phyloP scores from a whole-genome alignment of 208 protist species.

The Trypanosoma mega region DNA sequence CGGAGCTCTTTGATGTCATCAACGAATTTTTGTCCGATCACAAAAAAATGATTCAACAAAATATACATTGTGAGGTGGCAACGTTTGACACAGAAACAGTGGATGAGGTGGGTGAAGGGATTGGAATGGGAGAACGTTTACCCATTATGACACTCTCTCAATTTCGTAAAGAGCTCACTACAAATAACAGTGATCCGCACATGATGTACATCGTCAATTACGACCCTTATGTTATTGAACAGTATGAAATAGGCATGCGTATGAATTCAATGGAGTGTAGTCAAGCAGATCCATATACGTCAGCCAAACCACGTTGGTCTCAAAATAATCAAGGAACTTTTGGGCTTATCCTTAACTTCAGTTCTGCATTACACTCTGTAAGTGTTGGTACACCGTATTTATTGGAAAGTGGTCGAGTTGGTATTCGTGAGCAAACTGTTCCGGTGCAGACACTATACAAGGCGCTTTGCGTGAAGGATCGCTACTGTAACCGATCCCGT shows the following conservation, averaged over 20 bases:
- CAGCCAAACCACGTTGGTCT: slow-evolving; percentile 35
- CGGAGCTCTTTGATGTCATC: slow-evolving; percentile 79
- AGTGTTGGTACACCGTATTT: slow-evolving; percentile 64
- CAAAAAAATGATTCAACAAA: slow-evolving; percentile 45
- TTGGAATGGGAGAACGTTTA: slow-evolving; percentile 63
- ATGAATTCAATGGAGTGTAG: slow-evolving; percentile 74
- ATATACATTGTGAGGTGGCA: slow-evolving; percentile 80
- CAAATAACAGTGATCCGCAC: slow-evolving; percentile 44
- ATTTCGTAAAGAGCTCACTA: slow-evolving; percentile 82
- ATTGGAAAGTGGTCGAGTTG: slow-evolving; percentile 43
- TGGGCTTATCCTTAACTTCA: slow-evolving; percentile 76
- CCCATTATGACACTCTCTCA: slow-evolving; percentile 68
- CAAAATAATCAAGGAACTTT: slow-evolving; percentile 58
- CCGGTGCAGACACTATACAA: slow-evolving; percentile 82
- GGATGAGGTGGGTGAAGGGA: slow-evolving; percentile 34
- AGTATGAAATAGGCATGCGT: slow-evolving; percentile 69
- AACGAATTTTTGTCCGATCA: slow-evolving; percentile 73
- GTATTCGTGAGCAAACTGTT: slow-evolving; percentile 70
- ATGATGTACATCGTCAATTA: slow-evolving; percentile 87
- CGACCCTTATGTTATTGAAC: slow-evolving; percentile 86
- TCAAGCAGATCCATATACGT: slow-evolving; percentile 53
- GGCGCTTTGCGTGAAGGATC: slow-evolving; percentile 53
- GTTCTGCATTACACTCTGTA: slow-evolving; percentile 60
- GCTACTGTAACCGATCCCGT: slow-evolving; percentile 69
- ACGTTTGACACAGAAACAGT: slow-evolving; percentile 78